Conservation (phyloP, 2,329 filamentous ascomycete genomes). For the Mollisia scopiformis region DNA sequence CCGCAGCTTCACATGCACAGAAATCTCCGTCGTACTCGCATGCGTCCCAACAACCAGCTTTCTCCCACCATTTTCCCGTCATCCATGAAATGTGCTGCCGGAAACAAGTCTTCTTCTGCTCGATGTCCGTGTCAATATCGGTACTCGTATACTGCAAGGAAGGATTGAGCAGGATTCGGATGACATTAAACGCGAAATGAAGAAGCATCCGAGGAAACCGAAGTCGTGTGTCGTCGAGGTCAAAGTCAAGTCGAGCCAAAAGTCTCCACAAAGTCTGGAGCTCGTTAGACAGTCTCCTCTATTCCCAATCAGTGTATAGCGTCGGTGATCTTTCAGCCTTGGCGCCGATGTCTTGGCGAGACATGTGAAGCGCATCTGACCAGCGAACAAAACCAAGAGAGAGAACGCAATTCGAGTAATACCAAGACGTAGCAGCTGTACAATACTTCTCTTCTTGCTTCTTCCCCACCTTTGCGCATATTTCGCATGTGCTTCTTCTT, state of each 20-base stretch:
- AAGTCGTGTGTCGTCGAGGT: no score
- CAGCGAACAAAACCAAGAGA: neutral
- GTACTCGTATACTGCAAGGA: no score
- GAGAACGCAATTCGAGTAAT: neutral
- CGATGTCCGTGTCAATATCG: neutral
- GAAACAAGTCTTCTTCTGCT: neutral
- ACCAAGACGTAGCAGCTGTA: no score
- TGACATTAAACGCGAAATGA: neutral
- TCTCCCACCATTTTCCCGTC: neutral
- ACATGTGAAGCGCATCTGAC: conserved; percentile 13
- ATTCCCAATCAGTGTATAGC: neutral
- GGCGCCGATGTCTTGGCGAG: neutral
- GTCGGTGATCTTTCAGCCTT: neutral
- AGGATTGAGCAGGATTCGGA: neutral
- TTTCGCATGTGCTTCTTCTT: neutral
- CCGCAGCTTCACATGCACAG: neutral
- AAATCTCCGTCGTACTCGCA: neutral
- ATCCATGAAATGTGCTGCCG: neutral
- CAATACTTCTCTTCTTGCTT: no score
- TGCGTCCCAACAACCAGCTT: neutral
- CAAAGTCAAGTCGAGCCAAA: neutral
- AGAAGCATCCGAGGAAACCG: neutral
- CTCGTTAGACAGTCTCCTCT: neutral
- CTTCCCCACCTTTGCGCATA: neutral
- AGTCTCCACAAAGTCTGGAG: neutral